Base-by-base conservation (phyloP, 2,329 filamentous ascomycete species). In the Ophiostoma ips region DNA sequence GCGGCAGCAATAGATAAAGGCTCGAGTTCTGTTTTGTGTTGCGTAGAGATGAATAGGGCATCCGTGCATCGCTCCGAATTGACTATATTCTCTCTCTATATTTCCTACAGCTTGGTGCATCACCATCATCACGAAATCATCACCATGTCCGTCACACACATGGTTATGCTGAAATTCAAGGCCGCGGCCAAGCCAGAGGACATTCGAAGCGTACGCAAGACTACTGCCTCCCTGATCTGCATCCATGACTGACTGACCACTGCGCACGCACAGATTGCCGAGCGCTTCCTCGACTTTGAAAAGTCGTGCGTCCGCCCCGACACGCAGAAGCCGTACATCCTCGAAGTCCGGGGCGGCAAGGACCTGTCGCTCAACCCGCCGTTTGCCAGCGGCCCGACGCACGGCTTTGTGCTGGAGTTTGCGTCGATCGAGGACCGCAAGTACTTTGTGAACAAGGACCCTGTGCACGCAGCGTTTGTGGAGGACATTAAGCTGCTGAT, bases 341-440 rank as follows among this genome's bases (percentile, higher is more conserved):
- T 70, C 54, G 71, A 71, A 0, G 65, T 72, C 18, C 69, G 68
- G 3, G 81, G 79, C 2, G 83, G 83, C 1, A 65, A 64, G 46
- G 76, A 86, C 58, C 81, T 76, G 54, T 81, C 76, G 28, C 68
- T 70, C 0, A 81, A 84, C 28, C 43, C 43, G 62, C 18, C 41
- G 52, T 79, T 31, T 13, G 40, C 48, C 81, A 69, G 72, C 46
- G 81, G 75, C 0, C 75, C 82, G 47, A 80, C 80, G 0, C 83
- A 88, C 60, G 79, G 71, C 0, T 87, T 87, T 55, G 72, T 88
- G 2, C 71, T 74, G 19, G 76, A 84, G 57, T 87, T 88, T 52
- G 71, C 73, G 10, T 80, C 62, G 19, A 67, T 68, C 16, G 72
- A 76, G 54, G 83, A 88, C 59, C 68, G 82, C 44, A 72, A 79